Conservation (phyloP, 176 grass and related monocot species). For the Zea mays region DNA sequence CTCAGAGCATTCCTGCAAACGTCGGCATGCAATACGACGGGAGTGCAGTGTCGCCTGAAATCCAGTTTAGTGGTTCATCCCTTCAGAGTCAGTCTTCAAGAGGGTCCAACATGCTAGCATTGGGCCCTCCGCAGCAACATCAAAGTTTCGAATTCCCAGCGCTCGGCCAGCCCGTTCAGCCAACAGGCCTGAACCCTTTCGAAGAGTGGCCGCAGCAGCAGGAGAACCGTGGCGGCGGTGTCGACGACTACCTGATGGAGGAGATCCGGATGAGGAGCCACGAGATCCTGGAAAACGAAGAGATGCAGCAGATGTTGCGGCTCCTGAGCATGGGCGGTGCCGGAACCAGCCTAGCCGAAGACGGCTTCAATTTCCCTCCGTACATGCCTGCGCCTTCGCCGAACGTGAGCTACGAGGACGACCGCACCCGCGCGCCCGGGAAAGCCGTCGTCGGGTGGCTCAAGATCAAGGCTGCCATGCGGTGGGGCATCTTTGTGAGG, state of each 20-base stretch:
- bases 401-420: conserved; percentile 56
- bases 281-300: conserved; percentile 92
- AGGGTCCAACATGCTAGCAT: conserved; percentile 57
- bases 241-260: conserved; percentile 91
- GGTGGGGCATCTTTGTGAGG: conserved; percentile 96
- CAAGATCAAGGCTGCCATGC: conserved; percentile 98
- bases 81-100: conserved; percentile 45
- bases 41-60: conserved; percentile 41
- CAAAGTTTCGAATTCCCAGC: conserved; percentile 56
- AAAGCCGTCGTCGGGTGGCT: conserved; percentile 95
- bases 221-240: conserved; percentile 43
- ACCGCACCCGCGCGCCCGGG: conserved; percentile 50
- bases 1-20: conserved; percentile 41
- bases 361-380: conserved; percentile 54
- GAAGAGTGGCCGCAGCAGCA: conserved; percentile 53
- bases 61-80: conserved; percentile 52
- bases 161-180: conserved; percentile 42
- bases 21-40: conserved; percentile 43
- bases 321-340: conserved; percentile 73
- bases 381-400: conserved; percentile 52
- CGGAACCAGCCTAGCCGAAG: conserved; percentile 50
- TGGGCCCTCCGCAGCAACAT: conserved; percentile 54
- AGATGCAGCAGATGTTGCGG: conserved; percentile 93
- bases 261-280: conserved; percentile 93
- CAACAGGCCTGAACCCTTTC: conserved; percentile 34